These are phyloP conservation scores for Lasiodiplodia citricola DNA, from an alignment of 2,329 filamentous ascomycete genomes.

Conservation along the genomic window DNA sequence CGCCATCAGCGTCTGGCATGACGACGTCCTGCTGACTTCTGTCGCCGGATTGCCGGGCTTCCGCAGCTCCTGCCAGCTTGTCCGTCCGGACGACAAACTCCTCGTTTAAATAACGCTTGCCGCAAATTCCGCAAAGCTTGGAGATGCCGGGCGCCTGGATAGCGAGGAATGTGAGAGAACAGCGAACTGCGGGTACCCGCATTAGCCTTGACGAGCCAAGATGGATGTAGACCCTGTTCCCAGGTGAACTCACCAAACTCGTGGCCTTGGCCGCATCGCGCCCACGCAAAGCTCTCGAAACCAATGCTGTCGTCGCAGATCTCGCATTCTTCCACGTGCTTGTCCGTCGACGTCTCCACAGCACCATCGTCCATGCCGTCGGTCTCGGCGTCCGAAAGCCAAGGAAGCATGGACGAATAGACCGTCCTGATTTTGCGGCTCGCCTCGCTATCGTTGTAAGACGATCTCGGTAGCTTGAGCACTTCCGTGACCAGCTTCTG, in stretches of 20 bases:
- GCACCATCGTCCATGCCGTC: not conserved
- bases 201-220: not conserved
- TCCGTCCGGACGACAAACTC: constrained; percentile 37
- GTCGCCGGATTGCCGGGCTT: not conserved
- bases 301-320: constrained; percentile 56
- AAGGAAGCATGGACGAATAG: constrained; percentile 18
- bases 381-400: constrained; percentile 18
- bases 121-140: constrained; percentile 61
- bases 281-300: constrained; percentile 54
- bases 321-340: constrained; percentile 54
- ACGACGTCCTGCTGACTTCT: constrained; percentile 2
- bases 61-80: not conserved
- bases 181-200: constrained; percentile 49
- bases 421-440: constrained; percentile 22
- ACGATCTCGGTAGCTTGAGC: constrained; percentile 9
- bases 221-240: not conserved
- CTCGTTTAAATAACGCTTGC: constrained; percentile 54
- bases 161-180: constrained; percentile 59
- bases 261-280: constrained; percentile 58
- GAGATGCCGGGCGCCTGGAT: constrained; percentile 61
- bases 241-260: constrained; percentile 50
- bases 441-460: constrained; percentile 13
- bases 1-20: constrained; percentile 14
- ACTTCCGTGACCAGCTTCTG: constrained; percentile 17
- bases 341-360: constrained; percentile 19